These are phyloP conservation scores for Gossypium armourianum DNA, from an alignment of 441 rosid species.

Conservation along the genomic window DNA sequence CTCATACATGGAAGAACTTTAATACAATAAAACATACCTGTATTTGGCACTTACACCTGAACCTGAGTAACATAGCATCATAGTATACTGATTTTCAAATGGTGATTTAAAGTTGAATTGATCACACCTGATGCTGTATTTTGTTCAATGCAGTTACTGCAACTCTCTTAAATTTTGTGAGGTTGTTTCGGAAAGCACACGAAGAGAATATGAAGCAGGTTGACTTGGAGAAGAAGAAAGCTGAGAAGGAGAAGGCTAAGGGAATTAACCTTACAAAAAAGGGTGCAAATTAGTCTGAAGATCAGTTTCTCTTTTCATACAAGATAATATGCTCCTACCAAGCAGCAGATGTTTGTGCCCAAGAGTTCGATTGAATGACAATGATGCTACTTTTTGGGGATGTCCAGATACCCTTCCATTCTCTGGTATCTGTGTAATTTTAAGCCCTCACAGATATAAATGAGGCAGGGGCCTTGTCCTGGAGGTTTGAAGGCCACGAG, in stretches of 20 bases:
- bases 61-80: background rate
- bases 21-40: background rate
- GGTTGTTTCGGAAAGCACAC: conserved; percentile 76
- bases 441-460: conserved; percentile 17
- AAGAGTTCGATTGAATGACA: conserved; percentile 15
- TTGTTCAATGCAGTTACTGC: conserved; percentile 57
- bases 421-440: conserved; percentile 13
- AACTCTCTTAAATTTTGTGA: conserved; percentile 74
- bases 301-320: conserved; percentile 14
- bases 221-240: conserved; percentile 83
- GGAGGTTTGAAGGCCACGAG: conserved; percentile 17
- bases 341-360: conserved; percentile 19
- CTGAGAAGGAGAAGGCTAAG: conserved; percentile 67
- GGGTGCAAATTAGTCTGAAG: conserved; percentile 34
- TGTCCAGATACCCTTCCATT: conserved; percentile 13
- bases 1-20: background rate
- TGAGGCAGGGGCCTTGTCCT: conserved; percentile 12
- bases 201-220: conserved; percentile 85
- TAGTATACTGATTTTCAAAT: background rate
- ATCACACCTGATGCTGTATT: conserved; percentile 8
- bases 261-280: conserved; percentile 54
- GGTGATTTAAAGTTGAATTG: conserved; percentile 12
- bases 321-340: conserved; percentile 18
- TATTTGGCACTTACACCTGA: background rate
- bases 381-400: conserved; percentile 16